These are phyloP conservation scores for Neurospora crassa DNA, from an alignment of 2,329 filamentous ascomycete genomes.

Conservation along the genomic window DNA sequence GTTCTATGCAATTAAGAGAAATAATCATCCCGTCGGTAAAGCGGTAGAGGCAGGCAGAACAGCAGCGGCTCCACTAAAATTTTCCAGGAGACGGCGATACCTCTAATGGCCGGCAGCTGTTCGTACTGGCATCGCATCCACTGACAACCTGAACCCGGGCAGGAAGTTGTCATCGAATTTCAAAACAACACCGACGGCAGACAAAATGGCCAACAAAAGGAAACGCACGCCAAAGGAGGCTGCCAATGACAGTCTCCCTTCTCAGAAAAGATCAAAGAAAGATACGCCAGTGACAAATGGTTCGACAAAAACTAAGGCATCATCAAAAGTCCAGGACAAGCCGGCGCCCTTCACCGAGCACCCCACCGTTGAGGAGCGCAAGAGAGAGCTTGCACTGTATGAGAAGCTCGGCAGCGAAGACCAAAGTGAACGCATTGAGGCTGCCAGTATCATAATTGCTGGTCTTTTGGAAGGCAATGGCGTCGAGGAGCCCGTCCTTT, in stretches of 20 bases:
- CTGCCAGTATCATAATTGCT: constrained; percentile 49
- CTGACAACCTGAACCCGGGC: neutral
- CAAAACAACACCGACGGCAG: neutral
- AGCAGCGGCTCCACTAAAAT: constrained; percentile 7
- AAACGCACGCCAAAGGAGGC: constrained; percentile 29
- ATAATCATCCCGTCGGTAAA: neutral
- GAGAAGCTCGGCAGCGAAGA: constrained; percentile 53
- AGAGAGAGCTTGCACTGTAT: constrained; percentile 50
- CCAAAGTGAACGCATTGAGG: constrained; percentile 42
- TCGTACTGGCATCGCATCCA: neutral
- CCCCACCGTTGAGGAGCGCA: constrained; percentile 42
- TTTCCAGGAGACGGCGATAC: constrained; percentile 1
- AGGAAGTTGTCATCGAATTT: neutral
- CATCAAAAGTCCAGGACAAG: constrained; percentile 24
- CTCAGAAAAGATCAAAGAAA: constrained; percentile 28
- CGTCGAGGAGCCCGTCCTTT: constrained; percentile 42
- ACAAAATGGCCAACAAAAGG: constrained; percentile 32
- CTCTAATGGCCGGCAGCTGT: neutral
- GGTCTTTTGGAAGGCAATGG: constrained; percentile 40
- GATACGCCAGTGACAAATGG: constrained; percentile 17
- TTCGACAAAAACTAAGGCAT: constrained; percentile 12
- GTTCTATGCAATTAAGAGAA: neutral
- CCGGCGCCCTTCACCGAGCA: constrained; percentile 40
- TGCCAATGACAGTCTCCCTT: constrained; percentile 20
- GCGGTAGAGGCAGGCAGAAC: constrained; percentile 1